These are phyloP conservation scores for Naumovozyma castellii DNA, from an alignment of 805 yeast genomes.

Conservation along the genomic window DNA sequence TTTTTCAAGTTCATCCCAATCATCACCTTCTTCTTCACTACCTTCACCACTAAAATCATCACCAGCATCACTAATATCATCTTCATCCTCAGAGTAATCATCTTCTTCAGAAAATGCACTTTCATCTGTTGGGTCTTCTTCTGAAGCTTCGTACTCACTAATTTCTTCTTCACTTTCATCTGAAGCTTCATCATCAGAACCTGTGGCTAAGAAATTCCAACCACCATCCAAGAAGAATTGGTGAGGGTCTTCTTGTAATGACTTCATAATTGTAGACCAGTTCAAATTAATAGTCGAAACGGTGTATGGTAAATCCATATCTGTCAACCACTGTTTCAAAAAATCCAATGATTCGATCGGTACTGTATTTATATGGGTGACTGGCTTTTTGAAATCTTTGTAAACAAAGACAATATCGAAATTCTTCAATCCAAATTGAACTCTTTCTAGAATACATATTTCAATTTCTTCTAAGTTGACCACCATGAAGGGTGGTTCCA, in stretches of 20 bases:
- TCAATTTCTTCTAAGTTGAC: conserved; percentile 87
- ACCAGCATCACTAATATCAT: conserved; percentile 29
- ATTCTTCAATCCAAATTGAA: conserved; percentile 91
- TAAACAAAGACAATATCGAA: conserved; percentile 95
- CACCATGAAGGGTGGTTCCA: conserved; percentile 92
- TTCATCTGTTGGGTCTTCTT: conserved; percentile 36
- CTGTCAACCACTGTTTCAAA: conserved; percentile 94
- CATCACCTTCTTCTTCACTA: conserved; percentile 32
- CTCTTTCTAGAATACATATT: conserved; percentile 91
- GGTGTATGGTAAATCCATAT: conserved; percentile 89
- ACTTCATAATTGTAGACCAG: conserved; percentile 94
- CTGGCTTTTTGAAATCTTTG: conserved; percentile 82
- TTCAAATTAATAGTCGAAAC: conserved; percentile 94
- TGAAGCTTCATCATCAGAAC: conserved; percentile 66
- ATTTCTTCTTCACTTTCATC: conserved; percentile 62
- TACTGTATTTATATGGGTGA: conserved; percentile 86
- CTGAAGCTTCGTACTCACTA: conserved; percentile 38
- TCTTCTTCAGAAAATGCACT: conserved; percentile 33
- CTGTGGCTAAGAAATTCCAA: conserved; percentile 88
- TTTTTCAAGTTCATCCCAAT: conserved; percentile 33
- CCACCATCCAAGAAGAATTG: conserved; percentile 93
- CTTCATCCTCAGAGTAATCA: conserved; percentile 30
- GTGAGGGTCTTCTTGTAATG: conserved; percentile 84
- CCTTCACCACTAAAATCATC: conserved; percentile 22
- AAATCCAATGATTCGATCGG: conserved; percentile 89